Base-by-base conservation (phyloP, 2,329 filamentous ascomycete species). In the Fusarium anthophilum region DNA sequence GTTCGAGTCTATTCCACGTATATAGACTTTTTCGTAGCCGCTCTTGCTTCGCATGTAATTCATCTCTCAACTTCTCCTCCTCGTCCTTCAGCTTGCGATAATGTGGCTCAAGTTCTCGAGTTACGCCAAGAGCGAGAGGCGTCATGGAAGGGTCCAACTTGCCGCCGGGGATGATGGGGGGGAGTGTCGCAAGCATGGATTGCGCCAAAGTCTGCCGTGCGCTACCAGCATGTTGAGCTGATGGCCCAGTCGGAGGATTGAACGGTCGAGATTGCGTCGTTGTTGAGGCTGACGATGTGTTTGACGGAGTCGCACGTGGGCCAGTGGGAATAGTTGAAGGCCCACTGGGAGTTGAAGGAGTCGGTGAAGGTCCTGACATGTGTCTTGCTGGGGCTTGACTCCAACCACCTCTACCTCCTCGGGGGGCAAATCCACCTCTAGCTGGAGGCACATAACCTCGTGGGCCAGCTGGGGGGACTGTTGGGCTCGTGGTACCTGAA, bases 211-310 rank as follows among this genome's bases (percentile, higher is more conserved):
- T 86, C 61, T 84, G 85, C 30, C 85, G 82, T 51, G 81, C 78
- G 63, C 76, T 79, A 64, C 79, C 76, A 51, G 80, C 76, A 66
- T 83, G 82, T 69, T 83, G 82, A n/a, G 81, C 78, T 24, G 83
- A 82, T n/a, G 88, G 88, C 8, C 88, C 88, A 4, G 88, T 90
- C 8, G 88, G 88, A 6, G 88, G 88, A 72, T 90, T 90, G 79
- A 90, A 90, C 0, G 87, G 84, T 22, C 83, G 79, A 30, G 77
- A 69, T 83, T 88, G 70, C 77, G 81, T 65, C 78, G 86, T 82
- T 7, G 84, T 84, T 14, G 84, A 80, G 14, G 84, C 77, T 26
- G 82, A 81, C 37, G 75, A 77, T 73, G 57, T 81, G 80, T 60
- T 82, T 63, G 74, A 79, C 47, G 73, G 80, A 75, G 70, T 74